phyloP scores from a whole-genome alignment of 768 basidiomycete species.

The Cyclocybe cylindracea region DNA sequence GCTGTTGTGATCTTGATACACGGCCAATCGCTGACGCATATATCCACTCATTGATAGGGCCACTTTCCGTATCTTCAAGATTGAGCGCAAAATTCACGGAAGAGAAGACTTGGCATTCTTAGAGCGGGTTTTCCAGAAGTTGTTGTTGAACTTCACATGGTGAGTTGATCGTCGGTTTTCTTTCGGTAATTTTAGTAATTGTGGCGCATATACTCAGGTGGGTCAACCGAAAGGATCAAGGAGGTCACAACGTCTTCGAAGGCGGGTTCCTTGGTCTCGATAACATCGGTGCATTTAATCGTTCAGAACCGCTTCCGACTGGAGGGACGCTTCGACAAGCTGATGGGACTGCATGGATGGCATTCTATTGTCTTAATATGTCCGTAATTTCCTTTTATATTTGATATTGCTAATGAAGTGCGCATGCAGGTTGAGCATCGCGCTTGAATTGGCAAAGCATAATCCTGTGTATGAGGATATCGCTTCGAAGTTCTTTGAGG shows the following conservation, averaged over 20 bases:
- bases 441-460: conserved; percentile 96
- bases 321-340: conserved; percentile 94
- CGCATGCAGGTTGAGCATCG: conserved; percentile 83
- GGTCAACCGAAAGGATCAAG: conserved; percentile 97
- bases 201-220: conserved; percentile 54
- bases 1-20: conserved; percentile 10
- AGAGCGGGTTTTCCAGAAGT: conserved; percentile 97
- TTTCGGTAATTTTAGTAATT: neutral
- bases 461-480: conserved; percentile 98
- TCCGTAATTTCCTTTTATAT: conserved; percentile 30
- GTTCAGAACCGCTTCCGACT: conserved; percentile 94
- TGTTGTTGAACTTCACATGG: conserved; percentile 97
- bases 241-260: conserved; percentile 95
- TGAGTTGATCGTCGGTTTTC: conserved; percentile 27
- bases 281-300: conserved; percentile 98
- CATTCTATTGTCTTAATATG: conserved; percentile 98
- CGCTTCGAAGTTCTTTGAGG: conserved; percentile 97
- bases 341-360: conserved; percentile 99
- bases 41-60: conserved; percentile 52
- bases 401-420: conserved; percentile 1
- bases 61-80: conserved; percentile 98
- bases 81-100: conserved; percentile 94
- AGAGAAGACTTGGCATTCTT: conserved; percentile 89
- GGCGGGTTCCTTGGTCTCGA: conserved; percentile 98
- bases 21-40: neutral